Evolutionary conservation across 768 basidiomycete species (phyloP).

Genomic region (Chalciporus piperatus): DNA sequence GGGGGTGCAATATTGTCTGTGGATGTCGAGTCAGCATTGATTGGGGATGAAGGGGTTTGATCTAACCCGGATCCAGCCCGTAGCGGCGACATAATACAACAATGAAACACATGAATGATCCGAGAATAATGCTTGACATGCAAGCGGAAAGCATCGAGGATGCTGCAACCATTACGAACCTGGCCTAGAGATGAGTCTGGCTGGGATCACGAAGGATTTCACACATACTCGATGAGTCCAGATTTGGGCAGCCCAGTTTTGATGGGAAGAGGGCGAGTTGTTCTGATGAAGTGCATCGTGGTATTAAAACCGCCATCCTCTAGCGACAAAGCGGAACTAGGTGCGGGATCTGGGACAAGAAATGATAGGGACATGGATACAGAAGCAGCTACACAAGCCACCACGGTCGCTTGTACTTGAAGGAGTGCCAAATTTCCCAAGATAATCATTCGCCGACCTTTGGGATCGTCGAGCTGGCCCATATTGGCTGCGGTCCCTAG

Average conservation of each 20-base stretch:
- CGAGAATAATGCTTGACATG: constrained; percentile 73
- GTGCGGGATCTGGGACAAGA: constrained; percentile 43
- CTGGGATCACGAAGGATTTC: neutral
- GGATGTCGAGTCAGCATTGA: neutral
- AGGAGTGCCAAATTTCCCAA: constrained; percentile 81
- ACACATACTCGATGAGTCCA: constrained; percentile 39
- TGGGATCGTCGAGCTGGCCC: constrained; percentile 80
- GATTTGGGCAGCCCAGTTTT: constrained; percentile 33
- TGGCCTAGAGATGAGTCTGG: constrained; percentile 30
- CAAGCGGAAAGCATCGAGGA: constrained; percentile 81
- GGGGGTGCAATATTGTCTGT: constrained; percentile 95
- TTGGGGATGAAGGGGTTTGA: neutral
- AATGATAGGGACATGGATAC: constrained; percentile 72
- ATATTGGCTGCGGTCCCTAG: constrained; percentile 95
- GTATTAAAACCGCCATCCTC: constrained; percentile 9
- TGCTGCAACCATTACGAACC: constrained; percentile 73
- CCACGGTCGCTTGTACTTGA: constrained; percentile 90
- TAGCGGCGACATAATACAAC: constrained; percentile 74
- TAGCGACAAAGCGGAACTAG: constrained; percentile 3
- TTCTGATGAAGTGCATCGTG: constrained; percentile 13
- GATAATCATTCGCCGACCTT: constrained; percentile 61
- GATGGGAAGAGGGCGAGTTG: constrained; percentile 23
- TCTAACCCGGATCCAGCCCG: constrained; percentile 79
- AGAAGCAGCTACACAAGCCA: constrained; percentile 83
- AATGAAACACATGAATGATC: constrained; percentile 88